A percentile compares a stretch with the other conserved stretches of the same genome.
These are phyloP conservation scores for Solanum appendiculatum DNA, from an alignment of 257 asterid genomes.

Conservation along the genomic window DNA sequence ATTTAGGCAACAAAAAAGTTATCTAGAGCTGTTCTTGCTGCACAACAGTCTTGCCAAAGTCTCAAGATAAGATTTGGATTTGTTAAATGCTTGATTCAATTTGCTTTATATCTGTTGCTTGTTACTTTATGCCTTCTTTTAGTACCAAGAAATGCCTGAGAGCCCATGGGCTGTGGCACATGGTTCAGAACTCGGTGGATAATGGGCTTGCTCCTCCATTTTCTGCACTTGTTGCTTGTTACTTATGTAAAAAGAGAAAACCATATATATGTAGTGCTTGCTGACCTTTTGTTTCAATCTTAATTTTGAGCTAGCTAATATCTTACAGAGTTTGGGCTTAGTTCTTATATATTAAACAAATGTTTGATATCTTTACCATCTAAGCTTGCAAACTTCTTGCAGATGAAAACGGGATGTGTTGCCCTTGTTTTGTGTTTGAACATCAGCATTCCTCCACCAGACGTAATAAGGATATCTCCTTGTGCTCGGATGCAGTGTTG, in stretches of 20 bases:
- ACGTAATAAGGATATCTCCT: conserved; percentile 94
- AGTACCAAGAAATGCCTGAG: neutral
- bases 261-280: neutral
- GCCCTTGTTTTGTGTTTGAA: conserved; percentile 93
- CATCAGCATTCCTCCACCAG: conserved; percentile 91
- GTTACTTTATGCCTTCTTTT: neutral
- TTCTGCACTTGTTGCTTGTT: neutral
- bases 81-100: neutral
- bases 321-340: neutral
- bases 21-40: neutral
- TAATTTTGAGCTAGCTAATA: neutral
- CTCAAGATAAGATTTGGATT: neutral
- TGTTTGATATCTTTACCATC: neutral
- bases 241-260: neutral
- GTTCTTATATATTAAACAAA: neutral
- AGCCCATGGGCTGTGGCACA: neutral
- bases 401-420: conserved; percentile 99
- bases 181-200: neutral
- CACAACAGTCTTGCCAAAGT: neutral
- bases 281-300: neutral
- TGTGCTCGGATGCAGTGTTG: conserved; percentile 99
- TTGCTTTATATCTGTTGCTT: neutral
- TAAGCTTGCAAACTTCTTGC: conserved; percentile 23
- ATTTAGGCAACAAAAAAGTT: neutral
- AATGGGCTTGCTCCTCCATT: neutral